Conservation (phyloP, 306 rosid genomes). For the Sicyos baderoa region DNA sequence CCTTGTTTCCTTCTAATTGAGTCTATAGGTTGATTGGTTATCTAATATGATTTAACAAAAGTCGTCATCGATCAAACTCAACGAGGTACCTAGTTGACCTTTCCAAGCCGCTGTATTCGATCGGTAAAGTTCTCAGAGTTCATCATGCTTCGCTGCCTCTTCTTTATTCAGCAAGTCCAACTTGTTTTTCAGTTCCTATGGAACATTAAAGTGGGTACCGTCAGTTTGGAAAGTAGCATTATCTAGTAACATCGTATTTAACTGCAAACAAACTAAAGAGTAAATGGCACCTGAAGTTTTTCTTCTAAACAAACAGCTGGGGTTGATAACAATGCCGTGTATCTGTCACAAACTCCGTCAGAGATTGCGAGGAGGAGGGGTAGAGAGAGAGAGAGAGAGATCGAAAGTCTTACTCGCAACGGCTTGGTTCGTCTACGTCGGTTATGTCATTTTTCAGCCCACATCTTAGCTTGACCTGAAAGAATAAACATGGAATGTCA, state of each 20-base stretch:
- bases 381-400: neutral
- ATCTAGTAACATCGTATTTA: neutral
- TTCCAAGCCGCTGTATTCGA: neutral
- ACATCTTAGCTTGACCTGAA: constrained; percentile 77
- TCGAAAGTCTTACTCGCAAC: constrained; percentile 74
- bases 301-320: constrained; percentile 74
- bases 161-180: constrained; percentile 58
- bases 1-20: too few relatives aligned
- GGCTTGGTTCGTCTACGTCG: constrained; percentile 95
- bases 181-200: constrained; percentile 75
- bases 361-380: constrained; percentile 14
- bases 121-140: constrained; percentile 44
- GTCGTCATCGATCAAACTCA: neutral
- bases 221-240: constrained; percentile 5
- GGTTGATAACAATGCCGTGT: constrained; percentile 72
- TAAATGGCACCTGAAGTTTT: constrained; percentile 58
- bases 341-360: constrained; percentile 45
- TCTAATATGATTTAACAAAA: too few relatives aligned
- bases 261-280: neutral
- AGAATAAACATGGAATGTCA: constrained; percentile 24
- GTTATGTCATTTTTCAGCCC: constrained; percentile 78
- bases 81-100: neutral
- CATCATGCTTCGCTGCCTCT: constrained; percentile 61
- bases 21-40: too few relatives aligned
- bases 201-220: constrained; percentile 11